These are phyloP conservation scores for Extremus antarcticus DNA, from an alignment of 495 filamentous ascomycete species.

Conservation along the genomic window DNA sequence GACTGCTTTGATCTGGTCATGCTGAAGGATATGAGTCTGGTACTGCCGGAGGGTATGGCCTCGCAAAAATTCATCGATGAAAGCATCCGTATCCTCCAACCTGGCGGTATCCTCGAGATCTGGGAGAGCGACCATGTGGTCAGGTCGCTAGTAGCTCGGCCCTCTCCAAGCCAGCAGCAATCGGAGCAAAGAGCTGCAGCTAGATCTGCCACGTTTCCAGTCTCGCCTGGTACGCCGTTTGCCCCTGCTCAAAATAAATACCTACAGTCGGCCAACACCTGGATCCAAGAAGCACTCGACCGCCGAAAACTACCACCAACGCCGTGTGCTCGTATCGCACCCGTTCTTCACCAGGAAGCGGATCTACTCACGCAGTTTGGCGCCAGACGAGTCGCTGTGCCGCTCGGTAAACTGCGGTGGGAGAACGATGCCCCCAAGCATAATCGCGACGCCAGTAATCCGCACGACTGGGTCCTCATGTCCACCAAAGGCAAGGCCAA, in stretches of 20 bases:
- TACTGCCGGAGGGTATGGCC: conserved; percentile 44
- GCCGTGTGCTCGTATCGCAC: conserved; percentile 68
- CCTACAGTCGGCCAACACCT: conserved; percentile 72
- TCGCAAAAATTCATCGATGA: conserved; percentile 65
- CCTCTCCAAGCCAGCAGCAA: conserved; percentile 43
- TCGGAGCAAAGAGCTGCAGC: conserved; percentile 53
- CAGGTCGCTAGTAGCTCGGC: conserved; percentile 65
- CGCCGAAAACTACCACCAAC: conserved; percentile 55
- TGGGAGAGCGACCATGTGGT: conserved; percentile 77
- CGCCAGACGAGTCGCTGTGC: conserved; percentile 68
- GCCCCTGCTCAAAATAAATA: conserved; percentile 65
- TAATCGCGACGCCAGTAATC: conserved; percentile 10
- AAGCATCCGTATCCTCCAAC: conserved; percentile 62
- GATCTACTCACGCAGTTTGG: conserved; percentile 60
- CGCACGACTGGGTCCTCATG: conserved; percentile 28
- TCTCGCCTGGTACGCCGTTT: conserved; percentile 75
- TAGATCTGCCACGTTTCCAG: conserved; percentile 64
- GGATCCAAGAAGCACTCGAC: conserved; percentile 69
- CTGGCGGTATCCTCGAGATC: conserved; percentile 72
- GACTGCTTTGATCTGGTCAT: conserved; percentile 84
- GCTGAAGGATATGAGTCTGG: conserved; percentile 74
- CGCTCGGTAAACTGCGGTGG: conserved; percentile 79
- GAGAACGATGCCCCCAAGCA: conserved; percentile 53
- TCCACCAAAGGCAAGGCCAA: conserved; percentile 10
- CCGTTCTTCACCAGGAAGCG: conserved; percentile 70